These are phyloP conservation scores for Pittosporum tobira DNA, from an alignment of 129 eudicot genomes.

Conservation along the genomic window DNA sequence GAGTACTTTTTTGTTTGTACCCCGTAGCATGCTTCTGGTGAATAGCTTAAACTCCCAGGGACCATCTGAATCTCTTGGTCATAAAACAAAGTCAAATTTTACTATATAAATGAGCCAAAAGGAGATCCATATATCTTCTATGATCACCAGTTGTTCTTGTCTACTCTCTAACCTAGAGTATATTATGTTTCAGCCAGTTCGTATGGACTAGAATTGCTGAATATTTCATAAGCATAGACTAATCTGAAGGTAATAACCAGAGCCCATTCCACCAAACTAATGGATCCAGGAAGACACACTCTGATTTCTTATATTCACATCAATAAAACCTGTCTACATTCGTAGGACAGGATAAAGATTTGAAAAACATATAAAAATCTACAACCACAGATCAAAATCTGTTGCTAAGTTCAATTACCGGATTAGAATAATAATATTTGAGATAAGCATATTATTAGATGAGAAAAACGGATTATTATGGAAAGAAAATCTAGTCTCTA, in stretches of 20 bases:
- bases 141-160: neutral
- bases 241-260: neutral
- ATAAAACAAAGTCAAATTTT: neutral
- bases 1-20: no score
- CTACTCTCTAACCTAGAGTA: neutral
- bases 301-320: neutral
- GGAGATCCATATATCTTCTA: neutral
- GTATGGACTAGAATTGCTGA: neutral
- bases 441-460: neutral
- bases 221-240: neutral
- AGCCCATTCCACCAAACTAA: neutral
- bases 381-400: neutral
- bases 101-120: neutral
- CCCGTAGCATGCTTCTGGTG: neutral
- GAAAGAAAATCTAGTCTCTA: conserved; percentile 11
- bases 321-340: neutral
- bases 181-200: neutral
- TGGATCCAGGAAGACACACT: neutral
- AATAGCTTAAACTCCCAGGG: neutral
- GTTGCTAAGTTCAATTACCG: neutral
- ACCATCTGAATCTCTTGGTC: neutral
- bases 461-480: neutral
- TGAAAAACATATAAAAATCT: no score
- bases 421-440: no score
- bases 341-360: neutral